Evolutionary conservation across 2,329 filamentous ascomycete species (phyloP).

Genomic region (Paecilomyces sp.): DNA sequence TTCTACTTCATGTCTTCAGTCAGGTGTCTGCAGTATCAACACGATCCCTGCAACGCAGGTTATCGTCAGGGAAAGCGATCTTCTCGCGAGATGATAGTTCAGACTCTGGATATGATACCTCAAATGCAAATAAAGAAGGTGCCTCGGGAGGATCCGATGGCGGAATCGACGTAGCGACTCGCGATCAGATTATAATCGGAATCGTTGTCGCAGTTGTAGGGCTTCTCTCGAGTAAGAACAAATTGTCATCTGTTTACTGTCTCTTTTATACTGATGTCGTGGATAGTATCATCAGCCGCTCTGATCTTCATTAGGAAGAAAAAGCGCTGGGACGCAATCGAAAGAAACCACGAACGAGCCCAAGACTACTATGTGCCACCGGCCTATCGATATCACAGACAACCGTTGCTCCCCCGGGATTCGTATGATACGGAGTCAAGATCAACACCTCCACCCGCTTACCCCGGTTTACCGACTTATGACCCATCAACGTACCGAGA

Average conservation of each 20-base stretch:
- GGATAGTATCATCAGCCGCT: conserved; percentile 11
- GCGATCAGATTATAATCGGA: conserved; percentile 18
- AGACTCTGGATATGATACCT: not conserved
- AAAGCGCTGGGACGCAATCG: not conserved
- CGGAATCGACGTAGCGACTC: conserved; percentile 4
- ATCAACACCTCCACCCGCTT: not conserved
- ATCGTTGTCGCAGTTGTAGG: conserved; percentile 20
- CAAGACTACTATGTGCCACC: not conserved
- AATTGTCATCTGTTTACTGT: not conserved
- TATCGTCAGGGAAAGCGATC: not conserved
- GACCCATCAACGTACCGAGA: not conserved
- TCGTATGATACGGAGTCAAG: not conserved
- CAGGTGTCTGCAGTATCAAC: not conserved
- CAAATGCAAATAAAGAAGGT: conserved; percentile 4
- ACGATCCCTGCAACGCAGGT: not conserved
- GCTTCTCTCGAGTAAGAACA: conserved; percentile 16
- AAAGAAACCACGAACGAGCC: not conserved
- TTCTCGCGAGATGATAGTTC: not conserved
- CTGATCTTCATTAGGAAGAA: not conserved
- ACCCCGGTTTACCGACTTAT: not conserved
- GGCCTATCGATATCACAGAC: not conserved
- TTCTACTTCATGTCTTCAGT: not conserved
- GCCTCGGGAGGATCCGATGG: conserved; percentile 3
- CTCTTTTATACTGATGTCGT: not conserved
- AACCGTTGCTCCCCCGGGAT: not conserved